Conservation (phyloP, 1,139 yeast species). For the Saccharomyces pastorianus region DNA sequence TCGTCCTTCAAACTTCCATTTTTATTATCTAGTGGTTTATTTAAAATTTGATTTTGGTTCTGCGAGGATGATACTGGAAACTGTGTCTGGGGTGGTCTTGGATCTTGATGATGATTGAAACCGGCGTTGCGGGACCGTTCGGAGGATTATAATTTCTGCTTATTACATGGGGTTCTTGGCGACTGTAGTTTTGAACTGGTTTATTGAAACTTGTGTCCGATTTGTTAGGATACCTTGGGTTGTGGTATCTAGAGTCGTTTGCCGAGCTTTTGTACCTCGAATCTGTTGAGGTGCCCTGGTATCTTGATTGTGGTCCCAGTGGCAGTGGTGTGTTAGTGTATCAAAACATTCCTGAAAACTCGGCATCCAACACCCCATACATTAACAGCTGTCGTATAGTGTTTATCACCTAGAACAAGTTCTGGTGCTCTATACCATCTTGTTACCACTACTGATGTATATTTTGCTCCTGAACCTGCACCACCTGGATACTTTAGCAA, state of each 20-base stretch:
- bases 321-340: too few species aligned
- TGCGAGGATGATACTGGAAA: not conserved
- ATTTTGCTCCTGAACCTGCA: conserved; percentile 52
- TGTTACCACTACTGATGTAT: conserved; percentile 89
- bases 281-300: not conserved
- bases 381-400: conserved; percentile 89
- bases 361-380: conserved; percentile 97
- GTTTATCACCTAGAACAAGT: conserved; percentile 71
- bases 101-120: not conserved
- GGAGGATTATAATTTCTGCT: not conserved
- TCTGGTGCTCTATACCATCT: conserved; percentile 98
- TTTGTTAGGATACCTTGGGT: not conserved
- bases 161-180: not conserved
- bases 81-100: not conserved
- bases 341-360: too few species aligned
- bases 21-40: not conserved
- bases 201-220: not conserved
- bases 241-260: not conserved
- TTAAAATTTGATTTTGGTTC: not conserved
- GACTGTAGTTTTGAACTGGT: not conserved
- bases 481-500: conserved; percentile 50
- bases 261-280: not conserved
- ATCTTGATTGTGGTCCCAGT: not conserved
- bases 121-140: too few species aligned
- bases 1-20: not conserved